phyloP scores from a whole-genome alignment of 257 asterid species.

The Nyctanthes arbortristis region DNA sequence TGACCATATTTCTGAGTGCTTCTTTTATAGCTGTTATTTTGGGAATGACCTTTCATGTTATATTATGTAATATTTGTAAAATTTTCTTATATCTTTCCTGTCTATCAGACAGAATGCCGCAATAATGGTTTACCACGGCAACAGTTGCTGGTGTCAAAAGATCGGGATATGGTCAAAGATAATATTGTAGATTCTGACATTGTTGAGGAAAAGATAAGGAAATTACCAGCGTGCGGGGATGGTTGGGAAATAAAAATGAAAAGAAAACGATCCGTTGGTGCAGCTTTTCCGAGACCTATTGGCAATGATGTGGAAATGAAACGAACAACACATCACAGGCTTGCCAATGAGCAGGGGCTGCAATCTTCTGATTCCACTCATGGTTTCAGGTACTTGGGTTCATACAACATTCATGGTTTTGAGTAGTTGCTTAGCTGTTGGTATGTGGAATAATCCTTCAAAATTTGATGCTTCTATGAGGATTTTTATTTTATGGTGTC shows the following conservation, averaged over 20 bases:
- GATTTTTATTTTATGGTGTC: too few species aligned
- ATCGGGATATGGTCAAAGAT: conserved; percentile 68
- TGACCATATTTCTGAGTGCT: background rate
- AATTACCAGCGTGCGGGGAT: conserved; percentile 89
- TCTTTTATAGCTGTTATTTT: background rate
- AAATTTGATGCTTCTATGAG: too few species aligned
- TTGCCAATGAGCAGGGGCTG: conserved; percentile 60
- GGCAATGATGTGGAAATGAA: conserved; percentile 72
- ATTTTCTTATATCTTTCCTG: background rate
- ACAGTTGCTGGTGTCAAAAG: conserved; percentile 56
- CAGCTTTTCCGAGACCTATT: conserved; percentile 62
- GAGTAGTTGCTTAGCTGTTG: conserved; percentile 9
- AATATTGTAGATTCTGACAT: conserved; percentile 56
- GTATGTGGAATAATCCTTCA: too few species aligned
- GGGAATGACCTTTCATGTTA: background rate
- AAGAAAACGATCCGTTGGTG: conserved; percentile 93
- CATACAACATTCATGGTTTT: conserved; percentile 2
- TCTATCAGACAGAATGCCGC: conserved; percentile 75
- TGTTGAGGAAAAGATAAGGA: conserved; percentile 75
- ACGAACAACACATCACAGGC: conserved; percentile 64
- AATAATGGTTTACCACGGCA: conserved; percentile 59
- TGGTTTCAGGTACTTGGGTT: conserved; percentile 81
- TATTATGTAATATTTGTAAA: background rate
- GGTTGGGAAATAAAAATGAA: conserved; percentile 96
- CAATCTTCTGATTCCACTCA: conserved; percentile 60